Conservation (phyloP, 352 stramenopile genomes). For the Globisporangium camurandrum region DNA sequence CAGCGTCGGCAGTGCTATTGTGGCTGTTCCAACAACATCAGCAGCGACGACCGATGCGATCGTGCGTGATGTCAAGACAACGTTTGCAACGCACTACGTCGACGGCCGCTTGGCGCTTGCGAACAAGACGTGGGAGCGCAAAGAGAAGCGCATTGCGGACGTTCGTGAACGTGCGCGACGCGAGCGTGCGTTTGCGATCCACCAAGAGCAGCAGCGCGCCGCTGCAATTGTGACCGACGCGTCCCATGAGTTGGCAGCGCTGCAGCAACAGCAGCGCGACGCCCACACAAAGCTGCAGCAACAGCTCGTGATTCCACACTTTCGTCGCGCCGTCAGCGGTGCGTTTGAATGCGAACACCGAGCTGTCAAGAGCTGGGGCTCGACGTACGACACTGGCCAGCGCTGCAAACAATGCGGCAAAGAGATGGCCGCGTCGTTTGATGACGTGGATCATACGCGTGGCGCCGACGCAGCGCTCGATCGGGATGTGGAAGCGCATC, state of each 20-base stretch:
- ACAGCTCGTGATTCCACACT: constrained; percentile 53
- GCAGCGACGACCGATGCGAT: constrained; percentile 12
- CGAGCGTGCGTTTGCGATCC: constrained; percentile 41
- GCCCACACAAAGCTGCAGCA: constrained; percentile 9
- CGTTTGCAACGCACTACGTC: constrained; percentile 47
- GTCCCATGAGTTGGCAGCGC: constrained; percentile 17
- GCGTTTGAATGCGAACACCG: constrained; percentile 46
- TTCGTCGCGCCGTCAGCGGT: constrained; percentile 30
- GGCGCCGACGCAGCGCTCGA: constrained; percentile 45
- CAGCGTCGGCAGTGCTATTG: background rate
- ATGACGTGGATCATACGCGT: constrained; percentile 36
- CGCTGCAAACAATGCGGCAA: constrained; percentile 63
- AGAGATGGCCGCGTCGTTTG: constrained; percentile 53
- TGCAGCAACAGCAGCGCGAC: constrained; percentile 26
- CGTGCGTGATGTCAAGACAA: constrained; percentile 34
- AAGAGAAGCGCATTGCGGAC: constrained; percentile 37
- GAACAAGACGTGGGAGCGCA: constrained; percentile 66
- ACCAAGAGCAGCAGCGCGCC: constrained; percentile 38
- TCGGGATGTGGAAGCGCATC: constrained; percentile 38
- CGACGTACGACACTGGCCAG: constrained; percentile 42
- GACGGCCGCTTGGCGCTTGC: constrained; percentile 45
- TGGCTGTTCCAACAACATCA: background rate
- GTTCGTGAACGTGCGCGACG: constrained; percentile 34
- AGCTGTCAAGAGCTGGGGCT: constrained; percentile 58
- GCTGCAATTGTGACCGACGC: constrained; percentile 28